Evolutionary conservation across 371 early-diverging fungal genomes (phyloP).

Genomic region (Saksenaea oblongispora): DNA sequence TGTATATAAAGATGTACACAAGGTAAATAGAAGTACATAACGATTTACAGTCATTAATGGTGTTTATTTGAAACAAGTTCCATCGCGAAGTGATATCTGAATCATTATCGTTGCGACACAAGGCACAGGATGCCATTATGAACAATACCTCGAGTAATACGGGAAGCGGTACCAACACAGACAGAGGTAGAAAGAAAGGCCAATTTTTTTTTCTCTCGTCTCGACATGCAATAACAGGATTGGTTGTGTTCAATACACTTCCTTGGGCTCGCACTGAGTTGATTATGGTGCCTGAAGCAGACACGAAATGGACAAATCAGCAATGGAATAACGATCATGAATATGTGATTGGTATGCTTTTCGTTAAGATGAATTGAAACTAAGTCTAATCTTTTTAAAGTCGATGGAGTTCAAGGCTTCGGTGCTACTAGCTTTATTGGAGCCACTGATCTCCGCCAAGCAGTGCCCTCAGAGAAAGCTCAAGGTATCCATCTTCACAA

Average conservation of each 20-base stretch:
- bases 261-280: slow-evolving; percentile 79
- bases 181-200: not conserved
- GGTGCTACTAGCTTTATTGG: slow-evolving; percentile 28
- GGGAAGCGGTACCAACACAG: not conserved
- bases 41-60: not conserved
- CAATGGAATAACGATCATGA: slow-evolving; percentile 51
- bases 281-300: slow-evolving; percentile 56
- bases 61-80: slow-evolving; percentile 21
- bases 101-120: slow-evolving; percentile 31
- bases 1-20: slow-evolving; percentile 84
- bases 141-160: not conserved
- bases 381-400: slow-evolving; percentile 11
- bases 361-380: not conserved
- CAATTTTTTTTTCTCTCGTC: not conserved
- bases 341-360: slow-evolving; percentile 42
- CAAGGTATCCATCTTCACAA: slow-evolving; percentile 1
- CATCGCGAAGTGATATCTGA: slow-evolving; percentile 45
- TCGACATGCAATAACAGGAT: slow-evolving; percentile 15
- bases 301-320: slow-evolving; percentile 31
- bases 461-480: not conserved
- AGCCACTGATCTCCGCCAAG: not conserved
- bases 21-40: slow-evolving; percentile 38
- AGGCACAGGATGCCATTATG: slow-evolving; percentile 31
- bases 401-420: slow-evolving; percentile 35
- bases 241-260: slow-evolving; percentile 80